Base-by-base conservation (phyloP, 116 monocot species). In the Dioscorea cayenensis region DNA sequence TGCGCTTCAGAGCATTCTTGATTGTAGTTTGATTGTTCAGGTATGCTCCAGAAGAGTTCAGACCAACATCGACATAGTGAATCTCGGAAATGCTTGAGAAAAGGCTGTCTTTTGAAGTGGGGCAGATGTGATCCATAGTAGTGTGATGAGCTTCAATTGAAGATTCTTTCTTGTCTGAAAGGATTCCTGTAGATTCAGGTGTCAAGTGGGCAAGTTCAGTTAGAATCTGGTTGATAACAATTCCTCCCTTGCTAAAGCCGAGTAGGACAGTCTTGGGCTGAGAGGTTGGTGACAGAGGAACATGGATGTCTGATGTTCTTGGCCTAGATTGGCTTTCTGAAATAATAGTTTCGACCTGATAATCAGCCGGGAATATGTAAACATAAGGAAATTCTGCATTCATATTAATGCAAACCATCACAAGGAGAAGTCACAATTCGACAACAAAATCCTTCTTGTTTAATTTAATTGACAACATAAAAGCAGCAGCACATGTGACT, bases 191-290 rank as follows among this genome's bases (percentile, higher is more conserved):
- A 22, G 73, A 37, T 50, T 22, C 50, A 6, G 74, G 68, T 59
- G 73, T 73, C 6, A 79, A n/a, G 74, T 77, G 72, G 12, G 90
- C 82, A 63, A 96, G 78, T 72, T 96, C 96, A 13, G 92, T 66
- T 13, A 90, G 63, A 16, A 96, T 84, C 68, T 96, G 92, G 78
- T 96, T 96, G 48, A 96, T 64, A 19, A 96, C 89, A 66, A 69
- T 72, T 16, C 96, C 96, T 51, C 90, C 90, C 71, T 96, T 96
- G 28, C 96, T 96, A 66, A 96, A 96, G 14, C 96, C 96, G 9
- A 96, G 59, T 35, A 96, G 36, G 58, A 90, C 21, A 7, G 92
- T 90, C 80, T 74, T 84, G 18, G 88, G 87, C n/a, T 51, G 28
- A 65, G 75, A 28, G 27, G 35, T 63, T 49, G 72, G n/a, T 66